Percentiles rank a stretch among this genome's conserved stretches.
phyloP scores from a whole-genome alignment of 768 basidiomycete genomes.

The Psilocybe cubensis region DNA sequence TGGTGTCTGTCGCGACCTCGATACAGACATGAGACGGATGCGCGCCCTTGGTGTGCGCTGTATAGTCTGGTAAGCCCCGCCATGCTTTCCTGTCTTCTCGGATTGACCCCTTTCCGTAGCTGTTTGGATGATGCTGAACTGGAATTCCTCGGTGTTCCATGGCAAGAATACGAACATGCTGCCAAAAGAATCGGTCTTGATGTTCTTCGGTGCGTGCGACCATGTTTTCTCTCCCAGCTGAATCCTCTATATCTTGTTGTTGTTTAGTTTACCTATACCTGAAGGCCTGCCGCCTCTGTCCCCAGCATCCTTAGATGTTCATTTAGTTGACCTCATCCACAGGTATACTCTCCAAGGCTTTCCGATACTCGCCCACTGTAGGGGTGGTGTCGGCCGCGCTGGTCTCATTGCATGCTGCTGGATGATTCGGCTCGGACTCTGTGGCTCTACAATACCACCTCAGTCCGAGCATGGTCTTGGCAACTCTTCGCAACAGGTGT shows the following conservation, averaged over 20 bases:
- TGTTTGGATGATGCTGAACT: constrained; percentile 89
- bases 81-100: constrained; percentile 1
- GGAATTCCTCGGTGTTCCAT: constrained; percentile 83
- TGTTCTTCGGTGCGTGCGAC: constrained; percentile 64
- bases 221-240: not conserved
- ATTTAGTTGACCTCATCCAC: constrained; percentile 67
- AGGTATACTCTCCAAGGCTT: constrained; percentile 75
- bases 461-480: constrained; percentile 1
- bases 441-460: constrained; percentile 56
- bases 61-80: constrained; percentile 70
- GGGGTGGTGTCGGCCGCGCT: constrained; percentile 93
- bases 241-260: not conserved
- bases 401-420: constrained; percentile 92
- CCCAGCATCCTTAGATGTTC: constrained; percentile 58
- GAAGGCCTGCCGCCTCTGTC: constrained; percentile 85
- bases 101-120: constrained; percentile 37
- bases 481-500: constrained; percentile 38
- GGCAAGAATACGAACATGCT: constrained; percentile 70
- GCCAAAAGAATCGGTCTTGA: constrained; percentile 74
- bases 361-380: constrained; percentile 84
- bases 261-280: constrained; percentile 79
- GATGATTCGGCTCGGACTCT: constrained; percentile 92
- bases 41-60: constrained; percentile 75
- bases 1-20: constrained; percentile 82
- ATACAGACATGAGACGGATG: constrained; percentile 77